Conservation (phyloP, 139 green algal genomes). For the Spirogloea muscicola region DNA sequence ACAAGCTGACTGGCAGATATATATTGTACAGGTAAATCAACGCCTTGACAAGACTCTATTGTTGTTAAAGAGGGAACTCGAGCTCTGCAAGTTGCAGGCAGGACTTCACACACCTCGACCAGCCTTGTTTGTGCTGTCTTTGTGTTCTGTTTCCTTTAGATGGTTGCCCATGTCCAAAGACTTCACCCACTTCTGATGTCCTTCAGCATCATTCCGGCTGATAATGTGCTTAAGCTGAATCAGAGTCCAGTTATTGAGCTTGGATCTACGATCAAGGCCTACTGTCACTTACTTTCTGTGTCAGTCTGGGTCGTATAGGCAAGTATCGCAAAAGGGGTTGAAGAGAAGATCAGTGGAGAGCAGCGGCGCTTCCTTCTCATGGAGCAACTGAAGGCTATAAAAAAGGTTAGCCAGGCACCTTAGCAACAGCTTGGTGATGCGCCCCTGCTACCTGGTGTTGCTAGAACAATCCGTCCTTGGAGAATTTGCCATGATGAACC, state of each 20-base stretch:
- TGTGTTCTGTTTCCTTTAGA: neutral
- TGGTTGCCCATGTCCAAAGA: no score
- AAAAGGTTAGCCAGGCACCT: conserved; percentile 70
- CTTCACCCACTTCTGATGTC: no score
- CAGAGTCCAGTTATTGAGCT: neutral
- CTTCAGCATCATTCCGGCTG: no score
- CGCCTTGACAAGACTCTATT: conserved; percentile 64
- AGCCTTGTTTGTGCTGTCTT: neutral
- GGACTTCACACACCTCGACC: no score
- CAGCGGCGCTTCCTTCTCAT: conserved; percentile 95
- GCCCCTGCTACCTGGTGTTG: no score
- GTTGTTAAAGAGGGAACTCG: conserved; percentile 96
- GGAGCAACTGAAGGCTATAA: conserved; percentile 96
- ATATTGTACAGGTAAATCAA: conserved; percentile 49
- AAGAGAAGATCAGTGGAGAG: conserved; percentile 95
- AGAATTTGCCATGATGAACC: no score
- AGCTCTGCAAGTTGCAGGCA: conserved; percentile 90
- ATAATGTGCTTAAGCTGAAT: no score
- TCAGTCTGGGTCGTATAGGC: conserved; percentile 13
- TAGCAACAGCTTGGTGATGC: no score
- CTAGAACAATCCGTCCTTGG: no score
- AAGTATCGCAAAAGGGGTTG: conserved; percentile 69
- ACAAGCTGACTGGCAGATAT: neutral
- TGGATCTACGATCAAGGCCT: neutral
- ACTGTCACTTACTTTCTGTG: neutral